A percentile compares a stretch with the other conserved stretches of the same genome.
Conservation (phyloP, 192 early-diverging fungal species). For the Coemansia erecta region DNA sequence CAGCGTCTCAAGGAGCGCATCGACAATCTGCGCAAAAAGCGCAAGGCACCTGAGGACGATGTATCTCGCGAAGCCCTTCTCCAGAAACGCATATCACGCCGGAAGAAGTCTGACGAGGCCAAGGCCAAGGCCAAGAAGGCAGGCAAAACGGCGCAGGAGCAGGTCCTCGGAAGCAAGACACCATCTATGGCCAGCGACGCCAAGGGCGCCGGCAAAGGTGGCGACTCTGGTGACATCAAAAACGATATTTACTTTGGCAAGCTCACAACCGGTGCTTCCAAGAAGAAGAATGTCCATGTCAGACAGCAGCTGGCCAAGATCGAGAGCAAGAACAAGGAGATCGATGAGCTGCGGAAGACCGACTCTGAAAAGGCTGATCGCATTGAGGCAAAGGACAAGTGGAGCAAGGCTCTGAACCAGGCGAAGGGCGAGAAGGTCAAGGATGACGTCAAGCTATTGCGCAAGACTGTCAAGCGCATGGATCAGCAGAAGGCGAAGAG, state of each 20-base stretch:
- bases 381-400: conserved; percentile 74
- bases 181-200: conserved; percentile 4
- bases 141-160: conserved; percentile 16
- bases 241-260: conserved; percentile 43
- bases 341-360: conserved; percentile 66
- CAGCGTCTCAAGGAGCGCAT: conserved; percentile 65
- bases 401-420: conserved; percentile 76
- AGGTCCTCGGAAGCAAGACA: conserved; percentile 36
- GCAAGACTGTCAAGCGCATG: conserved; percentile 87
- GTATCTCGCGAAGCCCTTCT: conserved; percentile 69
- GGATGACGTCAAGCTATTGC: conserved; percentile 85
- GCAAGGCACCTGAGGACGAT: conserved; percentile 60
- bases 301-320: conserved; percentile 63
- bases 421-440: conserved; percentile 90
- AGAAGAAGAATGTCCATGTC: conserved; percentile 53
- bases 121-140: conserved; percentile 41
- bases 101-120: conserved; percentile 54
- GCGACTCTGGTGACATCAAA: conserved; percentile 18
- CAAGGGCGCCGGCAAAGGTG: conserved; percentile 6
- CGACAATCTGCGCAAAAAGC: conserved; percentile 57
- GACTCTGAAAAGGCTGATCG: conserved; percentile 62
- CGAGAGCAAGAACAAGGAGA: conserved; percentile 72
- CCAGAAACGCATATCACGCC: conserved; percentile 70
- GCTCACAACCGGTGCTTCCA: conserved; percentile 32
- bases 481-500: conserved; percentile 85